Evolutionary conservation across 805 yeast genomes (phyloP), one percentile per base, ranked within the genome.

Genomic region (Sugiyamaella lignohabitans): DNA sequence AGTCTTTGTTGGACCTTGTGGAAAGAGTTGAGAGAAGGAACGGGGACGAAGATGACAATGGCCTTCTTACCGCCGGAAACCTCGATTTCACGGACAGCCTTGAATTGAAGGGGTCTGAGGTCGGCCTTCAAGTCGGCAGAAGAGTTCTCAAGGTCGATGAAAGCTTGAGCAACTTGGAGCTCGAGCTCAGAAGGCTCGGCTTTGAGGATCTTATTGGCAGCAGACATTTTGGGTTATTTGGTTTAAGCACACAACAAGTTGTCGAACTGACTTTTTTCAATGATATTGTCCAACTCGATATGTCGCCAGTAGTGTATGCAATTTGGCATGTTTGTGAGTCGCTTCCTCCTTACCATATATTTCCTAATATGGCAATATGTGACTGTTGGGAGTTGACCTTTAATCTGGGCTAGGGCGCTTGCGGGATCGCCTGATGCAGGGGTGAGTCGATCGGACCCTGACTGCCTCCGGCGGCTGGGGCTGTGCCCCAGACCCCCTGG

Each of bases 11-110:
- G 98, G 68, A 91, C 95, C 79, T 84, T 87, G 87, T 89, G 96
- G 67, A 87, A 95, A 77, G 84, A 86, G 83, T 87, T 95, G 91
- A 87, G 87, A 62, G 84, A 82, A 75, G 98, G 97, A 64, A 85
- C 95, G 73, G 98, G 98, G 65, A 91, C 97, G 70, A 93, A 91
- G 77, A 93, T 77, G 73, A 89, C 96, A 72, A 93, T 82, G 66
- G 97, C 98, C 79, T 87, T 87, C 84, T 91, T 91, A 79, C 96
- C 96, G 74, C 95, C 96, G 67, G 88, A 75, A 67, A 89, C 96
- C 66, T 93, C 96, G 69, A 93, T 79, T 86, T 93, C 98, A 77
- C 87, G 86, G 78, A 88, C 91, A 68, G 96, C 83, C 80, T 89
- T 88, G 88, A 93, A 87, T 79, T 93, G 98, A 74, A 93, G 84